Evolutionary conservation across 2,329 filamentous ascomycete genomes (phyloP).

Genomic region (Penicillium sp.): DNA sequence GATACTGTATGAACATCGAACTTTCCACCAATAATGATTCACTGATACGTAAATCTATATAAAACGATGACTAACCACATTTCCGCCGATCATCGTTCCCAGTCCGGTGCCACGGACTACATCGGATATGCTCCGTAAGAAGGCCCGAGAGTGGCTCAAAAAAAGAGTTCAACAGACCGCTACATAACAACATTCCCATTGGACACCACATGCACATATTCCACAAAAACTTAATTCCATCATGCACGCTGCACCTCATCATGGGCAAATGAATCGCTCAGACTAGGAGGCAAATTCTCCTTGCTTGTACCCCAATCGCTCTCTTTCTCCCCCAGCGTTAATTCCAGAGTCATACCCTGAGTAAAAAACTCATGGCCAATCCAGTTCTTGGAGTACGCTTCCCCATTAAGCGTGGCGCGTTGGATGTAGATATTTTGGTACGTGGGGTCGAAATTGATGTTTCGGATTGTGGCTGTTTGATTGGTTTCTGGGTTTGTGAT

Average conservation of each 20-base stretch:
- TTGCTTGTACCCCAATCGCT: slow-evolving; percentile 63
- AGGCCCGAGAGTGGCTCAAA: neutral
- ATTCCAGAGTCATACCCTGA: slow-evolving; percentile 62
- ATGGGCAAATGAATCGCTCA: slow-evolving; percentile 17
- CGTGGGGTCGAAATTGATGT: slow-evolving; percentile 59
- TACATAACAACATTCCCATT: slow-evolving; percentile 2
- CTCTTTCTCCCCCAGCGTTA: slow-evolving; percentile 61
- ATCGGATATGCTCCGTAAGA: slow-evolving; percentile 10
- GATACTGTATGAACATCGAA: neutral
- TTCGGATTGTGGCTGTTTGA: slow-evolving; percentile 59
- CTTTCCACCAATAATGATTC: neutral
- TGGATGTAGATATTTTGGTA: slow-evolving; percentile 65
- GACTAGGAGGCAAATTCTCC: slow-evolving; percentile 60
- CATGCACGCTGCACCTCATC: slow-evolving; percentile 8
- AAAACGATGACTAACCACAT: neutral
- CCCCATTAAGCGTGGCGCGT: slow-evolving; percentile 62
- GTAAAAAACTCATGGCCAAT: slow-evolving; percentile 67
- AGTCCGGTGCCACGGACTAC: slow-evolving; percentile 3
- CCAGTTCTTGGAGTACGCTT: slow-evolving; percentile 64
- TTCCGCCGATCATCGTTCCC: neutral
- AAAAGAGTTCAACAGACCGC: slow-evolving; percentile 5
- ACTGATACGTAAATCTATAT: neutral
- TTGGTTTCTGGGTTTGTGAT: slow-evolving; percentile 60
- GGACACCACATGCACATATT: neutral
- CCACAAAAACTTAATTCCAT: neutral